Evolutionary conservation across 2,329 filamentous ascomycete species (phyloP).

Genomic region (Aspergillus versicolor): DNA sequence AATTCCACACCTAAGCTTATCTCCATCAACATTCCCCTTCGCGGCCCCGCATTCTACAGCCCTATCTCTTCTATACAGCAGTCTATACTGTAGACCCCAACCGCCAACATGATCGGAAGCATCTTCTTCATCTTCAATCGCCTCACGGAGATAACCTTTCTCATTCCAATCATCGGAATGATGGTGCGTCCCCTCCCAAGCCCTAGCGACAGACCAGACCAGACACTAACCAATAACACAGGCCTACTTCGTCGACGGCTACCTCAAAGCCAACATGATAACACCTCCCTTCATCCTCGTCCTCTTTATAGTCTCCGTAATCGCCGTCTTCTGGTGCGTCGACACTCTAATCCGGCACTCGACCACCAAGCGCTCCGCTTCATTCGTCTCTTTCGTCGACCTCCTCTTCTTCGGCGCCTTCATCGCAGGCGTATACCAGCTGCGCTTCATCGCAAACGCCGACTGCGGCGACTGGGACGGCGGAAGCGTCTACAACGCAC

Average conservation of each 20-base stretch:
- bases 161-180: constrained; percentile 65
- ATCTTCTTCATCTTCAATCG: constrained; percentile 64
- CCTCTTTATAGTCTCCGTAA: constrained; percentile 64
- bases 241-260: constrained; percentile 62
- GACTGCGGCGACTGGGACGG: constrained; percentile 66
- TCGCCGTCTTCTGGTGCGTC: constrained; percentile 61
- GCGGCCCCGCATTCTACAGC: background rate
- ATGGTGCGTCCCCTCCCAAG: constrained; percentile 39
- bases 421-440: constrained; percentile 59
- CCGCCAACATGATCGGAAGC: constrained; percentile 50
- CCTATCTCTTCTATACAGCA: background rate
- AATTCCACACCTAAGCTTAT: background rate
- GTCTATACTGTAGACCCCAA: background rate
- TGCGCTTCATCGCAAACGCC: constrained; percentile 57
- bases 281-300: constrained; percentile 62
- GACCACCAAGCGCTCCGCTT: constrained; percentile 57
- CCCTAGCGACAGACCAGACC: background rate
- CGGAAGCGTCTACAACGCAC: constrained; percentile 54
- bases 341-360: constrained; percentile 61
- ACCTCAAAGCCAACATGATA: constrained; percentile 55
- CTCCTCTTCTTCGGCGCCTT: constrained; percentile 63
- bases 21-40: background rate
- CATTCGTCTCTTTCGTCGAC: constrained; percentile 62
- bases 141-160: constrained; percentile 59
- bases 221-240: constrained; percentile 19